A percentile compares a stretch with the other conserved stretches of the same genome.
These are phyloP conservation scores for Volvox reticuliferus DNA, from an alignment of 139 green algal species.

Conservation along the genomic window DNA sequence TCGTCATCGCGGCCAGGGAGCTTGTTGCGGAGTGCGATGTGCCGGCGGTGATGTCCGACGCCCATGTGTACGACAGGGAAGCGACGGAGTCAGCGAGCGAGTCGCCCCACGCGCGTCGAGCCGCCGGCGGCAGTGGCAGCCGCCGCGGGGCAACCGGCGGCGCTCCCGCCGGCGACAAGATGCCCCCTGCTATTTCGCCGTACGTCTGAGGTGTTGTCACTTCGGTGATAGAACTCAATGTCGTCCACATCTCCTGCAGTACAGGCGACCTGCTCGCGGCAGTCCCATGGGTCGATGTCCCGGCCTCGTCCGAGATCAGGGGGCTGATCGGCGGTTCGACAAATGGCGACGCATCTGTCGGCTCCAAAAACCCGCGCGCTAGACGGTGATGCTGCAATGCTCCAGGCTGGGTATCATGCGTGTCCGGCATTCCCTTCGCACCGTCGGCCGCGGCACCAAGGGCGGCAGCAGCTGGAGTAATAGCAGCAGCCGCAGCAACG, in stretches of 20 bases:
- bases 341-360: background rate
- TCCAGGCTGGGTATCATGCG: too few relatives aligned
- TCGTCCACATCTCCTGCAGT: background rate
- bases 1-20: background rate
- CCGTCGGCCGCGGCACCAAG: background rate
- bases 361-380: background rate
- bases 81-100: background rate
- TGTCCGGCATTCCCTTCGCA: too few relatives aligned
- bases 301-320: background rate
- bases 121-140: background rate
- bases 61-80: background rate
- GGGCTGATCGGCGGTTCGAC: background rate
- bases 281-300: background rate
- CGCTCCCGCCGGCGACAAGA: background rate
- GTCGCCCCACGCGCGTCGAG: background rate
- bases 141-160: background rate
- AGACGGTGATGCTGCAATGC: background rate
- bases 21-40: background rate
- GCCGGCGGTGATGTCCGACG: background rate
- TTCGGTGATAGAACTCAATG: background rate
- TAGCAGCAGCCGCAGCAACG: background rate
- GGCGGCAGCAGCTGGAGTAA: background rate
- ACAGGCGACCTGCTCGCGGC: background rate
- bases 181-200: background rate
- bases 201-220: background rate